Base-by-base conservation (phyloP, 176 grass and related monocot species). In the Pharus latifolius region DNA sequence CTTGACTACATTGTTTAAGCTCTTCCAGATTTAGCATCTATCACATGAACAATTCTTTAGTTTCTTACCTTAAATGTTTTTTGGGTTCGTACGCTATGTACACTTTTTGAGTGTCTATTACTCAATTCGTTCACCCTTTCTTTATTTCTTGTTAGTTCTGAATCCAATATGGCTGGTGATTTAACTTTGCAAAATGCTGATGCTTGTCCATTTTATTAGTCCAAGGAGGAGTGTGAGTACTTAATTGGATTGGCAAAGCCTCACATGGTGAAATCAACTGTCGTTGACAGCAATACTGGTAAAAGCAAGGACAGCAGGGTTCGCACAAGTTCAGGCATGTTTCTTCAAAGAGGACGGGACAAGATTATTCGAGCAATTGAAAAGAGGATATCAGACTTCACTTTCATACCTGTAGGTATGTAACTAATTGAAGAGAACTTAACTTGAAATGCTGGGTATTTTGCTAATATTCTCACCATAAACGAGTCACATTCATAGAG, bases 221-320 rank as follows among this genome's bases (percentile, higher is more conserved):
- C 93, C 15, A 97, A 92, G 89, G 86, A 92, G 72, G 93, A 97
- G 51, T 97, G 89, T 16, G 89, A 92, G 29, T 72, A 97, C 79
- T 54, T 97, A 14, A 97, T 97, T 82, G 80, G 51, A 72, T 65
- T 92, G 73, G 93, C 93, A 20, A 85, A 52, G 30, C 93, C 93
- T 83, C 85, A 84, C 67, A 90, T 97, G 93, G 56, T 78, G 15
- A 97, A 97, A 71, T 97, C 93, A 61, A 87, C 89, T 31, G 93
- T 97, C 72, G 86, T 92, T 41, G 93, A 97, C 72, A 90, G 80
- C 41, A 80, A 73, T 57, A 97, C 89, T 32, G 93, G 93, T 27
- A 63, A 97, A 68, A 97, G 89, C 70, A 92, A 87, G 63, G 93
- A 92, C 49, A 97, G 93, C 93, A 97, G 93, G 83, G 89, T 97